Evolutionary conservation across 2,329 filamentous ascomycete genomes (phyloP).

Genomic region (Ophiostoma populinum): DNA sequence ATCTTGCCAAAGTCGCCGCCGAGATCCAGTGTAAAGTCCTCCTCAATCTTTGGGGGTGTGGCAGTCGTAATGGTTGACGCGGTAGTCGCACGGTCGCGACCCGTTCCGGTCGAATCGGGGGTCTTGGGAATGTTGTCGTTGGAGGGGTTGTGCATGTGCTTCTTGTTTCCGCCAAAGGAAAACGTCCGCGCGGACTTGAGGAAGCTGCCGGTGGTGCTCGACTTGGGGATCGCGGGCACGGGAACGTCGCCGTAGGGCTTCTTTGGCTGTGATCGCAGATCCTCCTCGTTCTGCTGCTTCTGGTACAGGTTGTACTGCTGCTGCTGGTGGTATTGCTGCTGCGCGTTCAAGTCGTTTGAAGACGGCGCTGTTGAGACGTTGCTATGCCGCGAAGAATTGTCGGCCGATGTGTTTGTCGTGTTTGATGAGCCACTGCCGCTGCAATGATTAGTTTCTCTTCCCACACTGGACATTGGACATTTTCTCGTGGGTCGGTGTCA

Average conservation of each 20-base stretch:
- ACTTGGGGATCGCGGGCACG: constrained; percentile 27
- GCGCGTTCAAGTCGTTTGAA: constrained; percentile 28
- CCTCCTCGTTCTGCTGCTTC: constrained; percentile 15
- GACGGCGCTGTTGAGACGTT: constrained; percentile 45
- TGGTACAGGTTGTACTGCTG: constrained; percentile 4
- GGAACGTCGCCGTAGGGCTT: constrained; percentile 24
- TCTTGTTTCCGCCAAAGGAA: constrained; percentile 41
- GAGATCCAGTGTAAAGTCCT: constrained; percentile 31
- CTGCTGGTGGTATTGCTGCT: constrained; percentile 11
- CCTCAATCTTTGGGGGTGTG: constrained; percentile 31
- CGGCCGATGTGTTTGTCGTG: constrained; percentile 42
- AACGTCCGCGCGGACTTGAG: constrained; percentile 40
- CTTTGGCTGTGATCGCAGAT: constrained; percentile 21
- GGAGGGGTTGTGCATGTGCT: constrained; percentile 23
- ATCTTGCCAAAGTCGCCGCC: constrained; percentile 41
- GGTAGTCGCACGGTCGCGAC: constrained; percentile 32
- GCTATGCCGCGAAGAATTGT: constrained; percentile 44
- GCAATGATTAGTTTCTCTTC: constrained; percentile 8
- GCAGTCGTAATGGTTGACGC: constrained; percentile 35
- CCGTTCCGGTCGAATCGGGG: constrained; percentile 15
- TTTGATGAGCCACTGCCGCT: constrained; percentile 44
- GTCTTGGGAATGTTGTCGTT: constrained; percentile 17
- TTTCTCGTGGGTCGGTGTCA: too few species aligned
- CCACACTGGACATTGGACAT: neutral
- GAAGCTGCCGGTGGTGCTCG: constrained; percentile 29